A percentile compares a stretch with the other conserved stretches of the same genome.
Conservation (phyloP, 345 rosid genomes). For the Brassica rapa region DNA sequence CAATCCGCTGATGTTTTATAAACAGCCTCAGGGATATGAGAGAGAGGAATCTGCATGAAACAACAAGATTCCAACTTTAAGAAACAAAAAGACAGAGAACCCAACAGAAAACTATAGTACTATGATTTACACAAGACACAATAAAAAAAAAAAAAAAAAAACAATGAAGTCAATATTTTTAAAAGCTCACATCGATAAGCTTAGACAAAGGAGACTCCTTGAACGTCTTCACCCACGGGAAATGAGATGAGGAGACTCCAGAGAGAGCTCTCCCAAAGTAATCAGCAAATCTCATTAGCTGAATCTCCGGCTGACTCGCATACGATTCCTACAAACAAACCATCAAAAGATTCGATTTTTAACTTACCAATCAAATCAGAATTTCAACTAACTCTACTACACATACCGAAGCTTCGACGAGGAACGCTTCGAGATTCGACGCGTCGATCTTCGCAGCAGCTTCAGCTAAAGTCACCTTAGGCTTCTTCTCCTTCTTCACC, state of each 20-base stretch:
- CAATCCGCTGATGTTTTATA: too few relatives aligned
- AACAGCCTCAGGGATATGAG: too few relatives aligned
- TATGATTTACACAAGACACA: too few relatives aligned
- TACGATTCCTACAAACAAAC: constrained; percentile 43
- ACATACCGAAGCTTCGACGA: constrained; percentile 50
- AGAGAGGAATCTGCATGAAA: too few relatives aligned
- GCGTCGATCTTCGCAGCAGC: constrained; percentile 58
- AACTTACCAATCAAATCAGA: background rate
- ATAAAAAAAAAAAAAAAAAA: too few relatives aligned
- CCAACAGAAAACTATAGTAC: too few relatives aligned
- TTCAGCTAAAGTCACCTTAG: constrained; percentile 60
- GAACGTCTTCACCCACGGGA: constrained; percentile 63
- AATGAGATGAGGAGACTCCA: constrained; percentile 50
- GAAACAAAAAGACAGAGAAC: too few relatives aligned
- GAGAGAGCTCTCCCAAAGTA: constrained; percentile 65
- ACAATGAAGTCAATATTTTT: background rate
- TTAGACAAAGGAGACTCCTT: constrained; percentile 54
- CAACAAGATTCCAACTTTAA: too few relatives aligned
- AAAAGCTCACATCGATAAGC: constrained; percentile 53
- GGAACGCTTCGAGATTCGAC: constrained; percentile 55
- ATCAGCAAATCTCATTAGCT: constrained; percentile 62
- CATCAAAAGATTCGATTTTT: background rate
- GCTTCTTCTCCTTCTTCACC: constrained; percentile 67
- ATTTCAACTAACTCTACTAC: background rate
- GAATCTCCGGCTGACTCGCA: constrained; percentile 56